Conservation (phyloP, 805 yeast genomes). For the Cephaloascus fragrans region DNA sequence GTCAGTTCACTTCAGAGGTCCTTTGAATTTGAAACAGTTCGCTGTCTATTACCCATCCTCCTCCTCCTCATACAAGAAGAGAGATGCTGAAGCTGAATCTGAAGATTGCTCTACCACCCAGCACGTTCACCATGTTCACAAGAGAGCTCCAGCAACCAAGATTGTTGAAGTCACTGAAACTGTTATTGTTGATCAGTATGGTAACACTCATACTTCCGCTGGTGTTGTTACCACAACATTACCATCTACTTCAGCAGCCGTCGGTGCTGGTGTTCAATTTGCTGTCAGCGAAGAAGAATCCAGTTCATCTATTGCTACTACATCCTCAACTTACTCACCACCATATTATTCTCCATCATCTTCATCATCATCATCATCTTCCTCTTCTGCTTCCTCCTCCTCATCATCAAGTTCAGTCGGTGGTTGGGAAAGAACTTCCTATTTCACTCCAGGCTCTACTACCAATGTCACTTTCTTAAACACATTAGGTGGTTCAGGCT, state of each 20-base stretch:
- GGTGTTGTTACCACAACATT: not conserved
- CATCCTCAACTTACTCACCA: conserved; percentile 8
- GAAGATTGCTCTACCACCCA: conserved; percentile 36
- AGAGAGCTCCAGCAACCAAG: conserved; percentile 56
- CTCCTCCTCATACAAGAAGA: conserved; percentile 26
- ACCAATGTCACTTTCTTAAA: conserved; percentile 75
- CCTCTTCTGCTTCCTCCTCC: conserved; percentile 19
- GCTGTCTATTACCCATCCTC: conserved; percentile 77
- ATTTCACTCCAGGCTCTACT: conserved; percentile 57
- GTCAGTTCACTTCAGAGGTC: conserved; percentile 88
- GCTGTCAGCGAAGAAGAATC: conserved; percentile 8
- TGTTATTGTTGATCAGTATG: conserved; percentile 56
- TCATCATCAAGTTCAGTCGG: conserved; percentile 31
- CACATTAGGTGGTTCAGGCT: conserved; percentile 80
- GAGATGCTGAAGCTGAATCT: conserved; percentile 30
- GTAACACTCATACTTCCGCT: conserved; percentile 23
- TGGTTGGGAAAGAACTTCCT: conserved; percentile 68
- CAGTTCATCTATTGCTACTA: conserved; percentile 8
- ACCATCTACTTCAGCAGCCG: conserved; percentile 13
- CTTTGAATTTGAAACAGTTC: conserved; percentile 68
- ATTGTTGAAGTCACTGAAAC: conserved; percentile 71
- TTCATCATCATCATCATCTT: conserved; percentile 13
- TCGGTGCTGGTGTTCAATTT: conserved; percentile 15
- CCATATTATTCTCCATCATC: conserved; percentile 9
- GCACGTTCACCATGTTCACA: conserved; percentile 39